Evolutionary conservation across 23 red algal genomes (phyloP).

Genomic region (Pyropia yezoensis): DNA sequence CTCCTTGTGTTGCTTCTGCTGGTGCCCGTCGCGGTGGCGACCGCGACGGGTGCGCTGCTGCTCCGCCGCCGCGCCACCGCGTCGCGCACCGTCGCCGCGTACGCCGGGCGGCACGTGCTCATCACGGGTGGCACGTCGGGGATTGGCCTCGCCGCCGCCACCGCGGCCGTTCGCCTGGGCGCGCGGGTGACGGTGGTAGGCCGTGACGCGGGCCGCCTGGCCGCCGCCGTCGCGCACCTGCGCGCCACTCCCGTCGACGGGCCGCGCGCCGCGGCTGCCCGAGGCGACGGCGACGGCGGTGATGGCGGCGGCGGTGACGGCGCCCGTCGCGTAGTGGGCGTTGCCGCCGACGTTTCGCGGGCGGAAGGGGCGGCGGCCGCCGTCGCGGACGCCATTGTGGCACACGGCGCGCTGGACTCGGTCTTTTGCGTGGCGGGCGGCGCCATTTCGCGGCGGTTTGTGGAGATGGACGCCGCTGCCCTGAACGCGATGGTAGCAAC

Average conservation of each 20-base stretch:
- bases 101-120: constrained; percentile 41
- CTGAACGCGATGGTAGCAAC: constrained; percentile 35
- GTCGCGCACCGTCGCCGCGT: neutral
- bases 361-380: neutral
- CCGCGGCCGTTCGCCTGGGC: constrained; percentile 20
- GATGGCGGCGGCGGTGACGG: too few species aligned
- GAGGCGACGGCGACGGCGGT: too few species aligned
- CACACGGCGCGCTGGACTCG: neutral
- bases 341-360: too few species aligned
- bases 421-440: too few species aligned
- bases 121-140: constrained; percentile 58
- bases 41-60: too few species aligned
- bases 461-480: neutral
- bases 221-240: constrained; percentile 37
- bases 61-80: too few species aligned
- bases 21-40: too few species aligned
- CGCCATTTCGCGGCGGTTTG: too few species aligned
- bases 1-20: too few species aligned
- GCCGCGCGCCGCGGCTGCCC: neutral
- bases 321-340: too few species aligned
- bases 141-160: constrained; percentile 60
- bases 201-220: constrained; percentile 30
- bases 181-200: constrained; percentile 71
- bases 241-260: neutral
- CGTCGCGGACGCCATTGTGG: neutral